These are phyloP conservation scores for Boletellus sp. DNA, from an alignment of 768 basidiomycete species.

Conservation along the genomic window DNA sequence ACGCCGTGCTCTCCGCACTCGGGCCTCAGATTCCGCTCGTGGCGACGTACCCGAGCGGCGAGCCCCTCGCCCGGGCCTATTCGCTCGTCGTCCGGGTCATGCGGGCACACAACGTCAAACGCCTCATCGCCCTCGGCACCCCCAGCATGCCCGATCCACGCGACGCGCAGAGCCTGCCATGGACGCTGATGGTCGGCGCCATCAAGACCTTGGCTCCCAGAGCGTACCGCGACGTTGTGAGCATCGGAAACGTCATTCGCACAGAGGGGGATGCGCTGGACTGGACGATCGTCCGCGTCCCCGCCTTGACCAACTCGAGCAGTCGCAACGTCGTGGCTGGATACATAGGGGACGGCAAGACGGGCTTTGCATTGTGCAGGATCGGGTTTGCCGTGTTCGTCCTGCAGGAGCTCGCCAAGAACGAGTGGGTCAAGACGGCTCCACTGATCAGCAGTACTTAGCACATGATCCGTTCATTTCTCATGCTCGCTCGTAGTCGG, in stretches of 20 bases:
- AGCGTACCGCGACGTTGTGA: slow-evolving; percentile 69
- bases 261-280: slow-evolving; percentile 47
- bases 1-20: slow-evolving; percentile 64
- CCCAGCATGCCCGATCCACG: slow-evolving; percentile 57
- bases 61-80: slow-evolving; percentile 64
- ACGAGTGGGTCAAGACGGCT: slow-evolving; percentile 53
- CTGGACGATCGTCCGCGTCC: slow-evolving; percentile 72
- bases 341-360: slow-evolving; percentile 63
- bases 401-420: slow-evolving; percentile 51
- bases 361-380: slow-evolving; percentile 48
- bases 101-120: slow-evolving; percentile 47
- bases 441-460: slow-evolving; percentile 30
- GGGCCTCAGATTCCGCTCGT: slow-evolving; percentile 46
- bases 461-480: not conserved
- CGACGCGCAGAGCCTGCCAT: slow-evolving; percentile 50
- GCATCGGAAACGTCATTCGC: slow-evolving; percentile 55
- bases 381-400: slow-evolving; percentile 60
- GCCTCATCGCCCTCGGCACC: slow-evolving; percentile 66
- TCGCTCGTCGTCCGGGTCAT: slow-evolving; percentile 51
- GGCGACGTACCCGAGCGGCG: slow-evolving; percentile 38
- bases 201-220: slow-evolving; percentile 41
- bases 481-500: not conserved
- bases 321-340: slow-evolving; percentile 51
- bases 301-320: slow-evolving; percentile 50
- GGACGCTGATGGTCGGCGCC: slow-evolving; percentile 36